These are phyloP conservation scores for Leptodontidium sp. DNA, from an alignment of 2,329 filamentous ascomycete species.

Conservation along the genomic window DNA sequence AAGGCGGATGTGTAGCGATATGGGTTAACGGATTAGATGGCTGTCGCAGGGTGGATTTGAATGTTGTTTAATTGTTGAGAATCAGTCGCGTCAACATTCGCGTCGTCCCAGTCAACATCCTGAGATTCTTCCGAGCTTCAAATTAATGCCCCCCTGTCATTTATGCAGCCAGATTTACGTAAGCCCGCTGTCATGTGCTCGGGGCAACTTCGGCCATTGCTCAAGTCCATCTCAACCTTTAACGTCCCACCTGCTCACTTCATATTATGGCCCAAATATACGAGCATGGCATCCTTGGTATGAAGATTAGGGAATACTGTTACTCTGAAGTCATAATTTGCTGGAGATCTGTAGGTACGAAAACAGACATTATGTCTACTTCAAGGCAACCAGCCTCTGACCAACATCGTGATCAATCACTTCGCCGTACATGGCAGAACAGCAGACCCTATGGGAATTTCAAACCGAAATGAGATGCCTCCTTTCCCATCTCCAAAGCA, in stretches of 20 bases:
- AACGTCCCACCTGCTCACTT: too few relatives aligned
- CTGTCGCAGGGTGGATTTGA: neutral
- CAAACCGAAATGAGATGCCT: neutral
- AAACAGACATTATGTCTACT: too few relatives aligned
- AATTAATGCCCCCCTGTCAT: conserved; percentile 18
- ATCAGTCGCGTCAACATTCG: conserved; percentile 23
- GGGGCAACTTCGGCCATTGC: neutral
- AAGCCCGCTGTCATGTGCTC: conserved; percentile 16
- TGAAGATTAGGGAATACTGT: too few relatives aligned
- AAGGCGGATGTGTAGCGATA: neutral
- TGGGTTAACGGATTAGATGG: neutral
- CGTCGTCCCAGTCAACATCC: conserved; percentile 30
- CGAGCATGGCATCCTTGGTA: too few relatives aligned
- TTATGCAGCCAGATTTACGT: conserved; percentile 19
- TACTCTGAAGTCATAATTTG: too few relatives aligned
- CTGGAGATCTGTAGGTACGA: too few relatives aligned
- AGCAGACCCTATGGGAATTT: neutral
- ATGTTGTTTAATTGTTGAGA: conserved; percentile 16
- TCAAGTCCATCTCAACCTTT: too few relatives aligned
- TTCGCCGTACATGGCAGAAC: too few relatives aligned
- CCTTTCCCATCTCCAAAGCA: too few relatives aligned
- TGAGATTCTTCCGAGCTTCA: conserved; percentile 22
- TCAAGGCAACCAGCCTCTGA: too few relatives aligned
- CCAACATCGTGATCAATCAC: too few relatives aligned
- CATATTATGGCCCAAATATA: too few relatives aligned